Percentiles rank a stretch among this genome's conserved stretches.
Evolutionary conservation across 2,329 filamentous ascomycete species (phyloP).

Genomic region (Epichloe bromicola): DNA sequence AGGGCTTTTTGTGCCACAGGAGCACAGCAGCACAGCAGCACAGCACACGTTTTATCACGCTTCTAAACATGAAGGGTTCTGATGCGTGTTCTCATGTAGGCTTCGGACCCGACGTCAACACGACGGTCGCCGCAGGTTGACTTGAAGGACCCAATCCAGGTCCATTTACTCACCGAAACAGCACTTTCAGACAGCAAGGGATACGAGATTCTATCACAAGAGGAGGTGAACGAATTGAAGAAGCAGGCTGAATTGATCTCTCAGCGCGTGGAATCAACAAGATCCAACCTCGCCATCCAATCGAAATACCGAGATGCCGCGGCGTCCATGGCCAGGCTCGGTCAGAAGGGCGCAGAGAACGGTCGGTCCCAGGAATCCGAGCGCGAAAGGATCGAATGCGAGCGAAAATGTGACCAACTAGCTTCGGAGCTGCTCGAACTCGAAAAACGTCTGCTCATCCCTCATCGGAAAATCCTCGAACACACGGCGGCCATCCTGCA

Average conservation of each 20-base stretch:
- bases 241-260: conserved; percentile 64
- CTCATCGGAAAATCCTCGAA: conserved; percentile 65
- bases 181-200: conserved; percentile 77
- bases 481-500: conserved; percentile 90
- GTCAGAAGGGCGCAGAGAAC: conserved; percentile 30
- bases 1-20: conserved; percentile 14
- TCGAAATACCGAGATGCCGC: conserved; percentile 91
- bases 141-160: conserved; percentile 61
- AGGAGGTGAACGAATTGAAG: conserved; percentile 85
- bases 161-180: conserved; percentile 88
- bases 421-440: conserved; percentile 67
- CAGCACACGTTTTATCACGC: neutral
- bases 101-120: neutral
- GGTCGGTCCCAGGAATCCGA: conserved; percentile 47
- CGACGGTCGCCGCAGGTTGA: conserved; percentile 39
- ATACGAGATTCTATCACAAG: conserved; percentile 76
- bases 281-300: conserved; percentile 75
- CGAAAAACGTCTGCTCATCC: conserved; percentile 62
- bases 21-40: neutral
- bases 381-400: conserved; percentile 59
- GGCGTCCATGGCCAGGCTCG: conserved; percentile 67
- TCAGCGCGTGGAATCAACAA: conserved; percentile 68
- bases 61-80: neutral
- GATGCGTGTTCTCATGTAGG: neutral
- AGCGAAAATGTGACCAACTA: conserved; percentile 74